Evolutionary conservation across 805 yeast species (phyloP).

Genomic region (Lipomyces kockii): DNA sequence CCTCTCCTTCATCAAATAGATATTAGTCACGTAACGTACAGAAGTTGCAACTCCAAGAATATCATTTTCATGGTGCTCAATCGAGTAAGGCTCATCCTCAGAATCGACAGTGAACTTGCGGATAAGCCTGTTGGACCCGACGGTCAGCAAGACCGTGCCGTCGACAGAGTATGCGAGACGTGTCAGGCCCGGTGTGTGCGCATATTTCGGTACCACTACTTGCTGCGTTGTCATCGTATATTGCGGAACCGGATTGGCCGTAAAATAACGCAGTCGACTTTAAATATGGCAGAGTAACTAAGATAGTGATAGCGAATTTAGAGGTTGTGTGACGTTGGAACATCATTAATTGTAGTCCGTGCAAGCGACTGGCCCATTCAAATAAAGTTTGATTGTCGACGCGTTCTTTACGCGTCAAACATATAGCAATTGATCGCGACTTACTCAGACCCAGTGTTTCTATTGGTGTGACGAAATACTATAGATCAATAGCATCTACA

Average conservation of each 20-base stretch:
- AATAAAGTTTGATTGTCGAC: too few relatives aligned
- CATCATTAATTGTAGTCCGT: neutral
- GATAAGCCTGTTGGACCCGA: constrained; percentile 46
- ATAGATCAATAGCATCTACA: too few relatives aligned
- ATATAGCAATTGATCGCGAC: too few relatives aligned
- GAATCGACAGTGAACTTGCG: constrained; percentile 44
- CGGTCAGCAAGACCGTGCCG: constrained; percentile 44
- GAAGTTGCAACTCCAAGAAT: constrained; percentile 42
- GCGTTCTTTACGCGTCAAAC: too few relatives aligned
- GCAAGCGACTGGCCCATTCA: too few relatives aligned
- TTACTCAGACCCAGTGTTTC: too few relatives aligned
- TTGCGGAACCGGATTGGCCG: neutral
- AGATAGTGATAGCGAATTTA: neutral
- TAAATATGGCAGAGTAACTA: neutral
- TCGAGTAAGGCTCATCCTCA: constrained; percentile 44
- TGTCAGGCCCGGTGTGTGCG: constrained; percentile 46
- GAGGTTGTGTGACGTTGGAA: neutral
- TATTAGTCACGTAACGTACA: constrained; percentile 4
- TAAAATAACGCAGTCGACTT: neutral
- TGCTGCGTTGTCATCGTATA: constrained; percentile 19
- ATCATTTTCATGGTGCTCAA: constrained; percentile 40
- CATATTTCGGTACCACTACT: constrained; percentile 41
- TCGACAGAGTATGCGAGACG: constrained; percentile 43
- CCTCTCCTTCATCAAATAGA: neutral
- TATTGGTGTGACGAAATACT: too few relatives aligned